Conservation (phyloP, 2,329 filamentous ascomycete genomes). For the Aspergillus fumigatiaffinis region DNA sequence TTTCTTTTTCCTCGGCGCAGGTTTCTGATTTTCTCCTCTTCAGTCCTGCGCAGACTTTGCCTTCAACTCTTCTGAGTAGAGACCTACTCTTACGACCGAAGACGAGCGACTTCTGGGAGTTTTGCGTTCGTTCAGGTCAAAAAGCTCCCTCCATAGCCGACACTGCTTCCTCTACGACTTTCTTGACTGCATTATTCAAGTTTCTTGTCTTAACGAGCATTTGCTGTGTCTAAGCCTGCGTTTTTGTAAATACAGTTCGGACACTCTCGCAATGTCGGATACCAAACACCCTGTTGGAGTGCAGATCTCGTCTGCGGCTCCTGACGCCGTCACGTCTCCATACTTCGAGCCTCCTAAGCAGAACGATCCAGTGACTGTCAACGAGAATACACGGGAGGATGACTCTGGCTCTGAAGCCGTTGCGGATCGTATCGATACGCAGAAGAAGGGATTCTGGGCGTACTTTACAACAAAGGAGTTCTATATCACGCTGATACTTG, state of each 20-base stretch:
- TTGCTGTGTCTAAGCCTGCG: neutral
- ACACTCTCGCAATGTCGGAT: slow-evolving; percentile 22
- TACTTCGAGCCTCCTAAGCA: slow-evolving; percentile 12
- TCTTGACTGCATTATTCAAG: neutral
- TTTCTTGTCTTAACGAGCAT: neutral
- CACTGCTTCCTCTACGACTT: neutral
- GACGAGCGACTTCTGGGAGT: slow-evolving; percentile 55
- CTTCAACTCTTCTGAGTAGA: slow-evolving; percentile 1
- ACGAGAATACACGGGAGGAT: slow-evolving; percentile 12
- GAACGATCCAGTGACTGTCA: slow-evolving; percentile 14
- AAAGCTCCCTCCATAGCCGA: slow-evolving; percentile 43
- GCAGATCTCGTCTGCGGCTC: slow-evolving; percentile 15
- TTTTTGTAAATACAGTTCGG: neutral
- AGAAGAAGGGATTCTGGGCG: slow-evolving; percentile 53
- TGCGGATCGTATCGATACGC: slow-evolving; percentile 36
- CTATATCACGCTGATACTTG: slow-evolving; percentile 75
- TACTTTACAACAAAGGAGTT: slow-evolving; percentile 85
- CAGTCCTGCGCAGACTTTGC: neutral
- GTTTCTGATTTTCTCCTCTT: slow-evolving; percentile 5
- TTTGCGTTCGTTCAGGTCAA: slow-evolving; percentile 51
- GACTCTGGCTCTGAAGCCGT: slow-evolving; percentile 18
- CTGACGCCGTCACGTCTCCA: slow-evolving; percentile 5
- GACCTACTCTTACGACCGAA: slow-evolving; percentile 12
- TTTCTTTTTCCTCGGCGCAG: slow-evolving; percentile 7
- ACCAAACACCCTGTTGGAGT: slow-evolving; percentile 22